Conservation (phyloP, 164 flowering plant species). For the Platanus orientalis region DNA sequence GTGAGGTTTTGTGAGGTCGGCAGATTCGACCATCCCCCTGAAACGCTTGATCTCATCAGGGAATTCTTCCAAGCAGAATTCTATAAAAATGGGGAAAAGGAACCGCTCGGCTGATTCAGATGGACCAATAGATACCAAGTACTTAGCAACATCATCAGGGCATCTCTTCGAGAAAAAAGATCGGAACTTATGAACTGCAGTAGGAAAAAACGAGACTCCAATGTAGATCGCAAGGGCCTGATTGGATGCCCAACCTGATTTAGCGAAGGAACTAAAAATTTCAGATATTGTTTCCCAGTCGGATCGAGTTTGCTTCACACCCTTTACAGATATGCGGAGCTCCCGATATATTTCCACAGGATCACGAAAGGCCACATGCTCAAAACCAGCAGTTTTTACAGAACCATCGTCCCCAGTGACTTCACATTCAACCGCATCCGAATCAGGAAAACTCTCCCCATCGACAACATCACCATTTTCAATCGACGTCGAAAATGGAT, state of each 20-base stretch:
- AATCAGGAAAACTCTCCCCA: conserved; percentile 2
- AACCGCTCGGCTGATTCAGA: conserved; percentile 49
- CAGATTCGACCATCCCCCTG: conserved; percentile 52
- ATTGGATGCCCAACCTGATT: conserved; percentile 74
- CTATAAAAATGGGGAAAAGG: conserved; percentile 78
- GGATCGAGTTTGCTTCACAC: conserved; percentile 20
- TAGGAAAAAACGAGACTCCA: conserved; percentile 65
- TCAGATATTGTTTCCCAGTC: conserved; percentile 48
- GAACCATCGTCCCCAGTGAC: conserved; percentile 7
- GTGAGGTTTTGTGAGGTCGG: conserved; percentile 85
- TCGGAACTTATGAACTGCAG: conserved; percentile 56
- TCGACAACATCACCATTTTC: conserved; percentile 4
- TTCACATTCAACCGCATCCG: conserved; percentile 5
- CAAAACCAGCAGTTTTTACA: conserved; percentile 8
- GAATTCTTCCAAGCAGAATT: conserved; percentile 74
- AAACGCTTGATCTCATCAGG: conserved; percentile 78
- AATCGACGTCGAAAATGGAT: conserved; percentile 19
- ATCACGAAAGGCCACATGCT: conserved; percentile 31
- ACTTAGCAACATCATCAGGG: conserved; percentile 38
- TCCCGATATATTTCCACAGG: conserved; percentile 58
- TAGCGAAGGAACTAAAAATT: conserved; percentile 41
- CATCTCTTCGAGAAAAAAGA: conserved; percentile 49
- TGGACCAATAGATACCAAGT: conserved; percentile 57
- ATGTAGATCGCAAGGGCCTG: conserved; percentile 88
- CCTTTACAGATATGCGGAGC: conserved; percentile 30